Percentiles rank a stretch among this genome's conserved stretches.
phyloP scores from a whole-genome alignment of 2,329 filamentous ascomycete genomes.

The Zymoseptoria tritici region DNA sequence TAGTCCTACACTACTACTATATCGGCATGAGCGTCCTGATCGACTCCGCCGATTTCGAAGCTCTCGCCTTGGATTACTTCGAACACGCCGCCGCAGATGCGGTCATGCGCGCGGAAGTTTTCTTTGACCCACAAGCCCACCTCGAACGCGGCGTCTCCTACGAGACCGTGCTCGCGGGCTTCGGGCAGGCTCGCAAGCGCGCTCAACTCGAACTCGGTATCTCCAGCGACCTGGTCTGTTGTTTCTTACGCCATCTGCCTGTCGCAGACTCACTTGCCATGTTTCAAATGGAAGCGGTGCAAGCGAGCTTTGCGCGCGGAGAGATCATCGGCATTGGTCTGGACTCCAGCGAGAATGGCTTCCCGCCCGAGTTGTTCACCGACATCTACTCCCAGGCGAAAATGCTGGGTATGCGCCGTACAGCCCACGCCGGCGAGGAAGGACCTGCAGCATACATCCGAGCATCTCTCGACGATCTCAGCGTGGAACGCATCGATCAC shows the following conservation, averaged over 20 bases:
- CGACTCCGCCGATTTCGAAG: conserved; percentile 60
- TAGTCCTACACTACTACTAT: conserved; percentile 58
- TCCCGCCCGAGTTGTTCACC: conserved; percentile 48
- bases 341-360: conserved; percentile 50
- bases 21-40: conserved; percentile 65
- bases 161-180: conserved; percentile 56
- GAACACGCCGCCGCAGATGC: conserved; percentile 54
- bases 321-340: conserved; percentile 56
- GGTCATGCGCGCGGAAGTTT: conserved; percentile 67
- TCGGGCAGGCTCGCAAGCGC: conserved; percentile 51
- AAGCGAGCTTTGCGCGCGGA: conserved; percentile 42
- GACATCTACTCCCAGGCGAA: conserved; percentile 53
- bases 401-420: conserved; percentile 51
- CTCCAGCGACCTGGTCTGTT: conserved; percentile 60
- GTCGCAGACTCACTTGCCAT: conserved; percentile 47
- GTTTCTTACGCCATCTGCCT: conserved; percentile 64
- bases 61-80: conserved; percentile 66
- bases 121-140: conserved; percentile 76
- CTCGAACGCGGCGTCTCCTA: conserved; percentile 56
- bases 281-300: conserved; percentile 38
- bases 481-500: conserved; percentile 64
- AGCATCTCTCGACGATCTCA: conserved; percentile 54
- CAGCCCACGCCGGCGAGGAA: conserved; percentile 71
- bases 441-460: conserved; percentile 60
- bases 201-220: conserved; percentile 59